phyloP scores from a whole-genome alignment of 2,329 filamentous ascomycete genomes.

The Colletotrichum phormii region DNA sequence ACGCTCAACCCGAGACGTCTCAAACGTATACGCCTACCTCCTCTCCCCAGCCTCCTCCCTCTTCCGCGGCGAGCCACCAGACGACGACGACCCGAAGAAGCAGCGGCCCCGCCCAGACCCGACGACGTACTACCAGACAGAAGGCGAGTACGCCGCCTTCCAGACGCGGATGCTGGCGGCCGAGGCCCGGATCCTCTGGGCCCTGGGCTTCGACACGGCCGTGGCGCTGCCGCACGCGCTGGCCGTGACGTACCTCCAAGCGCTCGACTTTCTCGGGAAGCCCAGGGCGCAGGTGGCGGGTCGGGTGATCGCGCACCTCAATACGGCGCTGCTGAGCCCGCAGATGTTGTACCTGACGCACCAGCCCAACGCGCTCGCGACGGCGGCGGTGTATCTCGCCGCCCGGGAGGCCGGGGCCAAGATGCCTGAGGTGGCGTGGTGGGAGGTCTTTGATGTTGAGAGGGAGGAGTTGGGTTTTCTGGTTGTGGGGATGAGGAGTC shows the following conservation, averaged over 20 bases:
- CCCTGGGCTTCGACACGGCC: constrained; percentile 81
- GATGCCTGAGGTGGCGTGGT: constrained; percentile 89
- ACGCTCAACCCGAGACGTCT: constrained; percentile 80
- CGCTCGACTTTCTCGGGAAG: constrained; percentile 75
- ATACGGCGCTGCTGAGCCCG: constrained; percentile 85
- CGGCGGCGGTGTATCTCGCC: constrained; percentile 91
- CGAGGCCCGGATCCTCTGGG: constrained; percentile 81
- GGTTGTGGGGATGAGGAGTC: constrained; percentile 85
- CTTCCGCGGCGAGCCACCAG: constrained; percentile 53
- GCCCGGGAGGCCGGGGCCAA: constrained; percentile 81
- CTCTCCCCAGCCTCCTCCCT: constrained; percentile 70
- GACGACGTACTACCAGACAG: constrained; percentile 75
- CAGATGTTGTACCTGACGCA: constrained; percentile 93
- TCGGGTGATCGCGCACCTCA: constrained; percentile 82
- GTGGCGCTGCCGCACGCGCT: constrained; percentile 88
- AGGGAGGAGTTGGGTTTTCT: constrained; percentile 94
- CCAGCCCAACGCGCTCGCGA: constrained; percentile 86
- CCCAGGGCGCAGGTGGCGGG: constrained; percentile 66
- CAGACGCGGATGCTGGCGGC: constrained; percentile 75
- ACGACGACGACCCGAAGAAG: constrained; percentile 31
- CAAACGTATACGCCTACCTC: constrained; percentile 88
- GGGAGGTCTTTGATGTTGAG: constrained; percentile 98
- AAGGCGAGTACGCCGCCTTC: constrained; percentile 76
- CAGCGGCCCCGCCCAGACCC: constrained; percentile 52
- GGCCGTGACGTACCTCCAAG: constrained; percentile 91